These are phyloP conservation scores for Diaporthe batatas DNA, from an alignment of 2,329 filamentous ascomycete genomes.

Conservation along the genomic window DNA sequence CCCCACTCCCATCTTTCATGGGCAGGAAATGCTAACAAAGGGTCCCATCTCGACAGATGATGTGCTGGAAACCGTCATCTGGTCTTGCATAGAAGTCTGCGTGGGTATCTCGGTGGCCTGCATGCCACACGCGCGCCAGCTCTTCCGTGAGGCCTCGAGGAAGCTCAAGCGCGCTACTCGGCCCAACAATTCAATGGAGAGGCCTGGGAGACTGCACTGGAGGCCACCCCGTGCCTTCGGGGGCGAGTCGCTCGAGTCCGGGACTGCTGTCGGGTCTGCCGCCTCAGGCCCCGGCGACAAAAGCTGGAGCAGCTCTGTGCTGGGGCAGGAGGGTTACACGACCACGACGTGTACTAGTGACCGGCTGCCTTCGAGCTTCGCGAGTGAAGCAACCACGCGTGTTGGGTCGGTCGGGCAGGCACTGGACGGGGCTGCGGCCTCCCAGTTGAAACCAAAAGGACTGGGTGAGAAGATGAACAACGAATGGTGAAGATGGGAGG, in stretches of 20 bases:
- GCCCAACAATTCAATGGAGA: background rate
- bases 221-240: background rate
- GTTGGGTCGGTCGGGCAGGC: background rate
- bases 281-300: background rate
- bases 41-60: background rate
- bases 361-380: conserved; percentile 13
- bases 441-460: background rate
- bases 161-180: background rate
- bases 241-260: conserved; percentile 2
- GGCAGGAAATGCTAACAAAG: background rate
- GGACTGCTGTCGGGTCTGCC: background rate
- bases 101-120: conserved; percentile 13
- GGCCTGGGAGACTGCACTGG: background rate
- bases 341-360: conserved; percentile 8
- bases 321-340: background rate
- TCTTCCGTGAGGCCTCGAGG: conserved; percentile 6
- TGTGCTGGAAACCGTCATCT: background rate
- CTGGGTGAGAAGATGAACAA: background rate
- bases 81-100: conserved; percentile 9
- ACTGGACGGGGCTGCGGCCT: background rate
- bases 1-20: background rate
- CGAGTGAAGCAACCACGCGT: background rate
- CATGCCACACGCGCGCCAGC: conserved; percentile 25
- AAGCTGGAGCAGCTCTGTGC: conserved; percentile 9
- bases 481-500: background rate